A percentile compares a stretch with the other conserved stretches of the same genome.
These are phyloP conservation scores for Termitomyces sp. DNA, from an alignment of 768 basidiomycete genomes.

Conservation along the genomic window DNA sequence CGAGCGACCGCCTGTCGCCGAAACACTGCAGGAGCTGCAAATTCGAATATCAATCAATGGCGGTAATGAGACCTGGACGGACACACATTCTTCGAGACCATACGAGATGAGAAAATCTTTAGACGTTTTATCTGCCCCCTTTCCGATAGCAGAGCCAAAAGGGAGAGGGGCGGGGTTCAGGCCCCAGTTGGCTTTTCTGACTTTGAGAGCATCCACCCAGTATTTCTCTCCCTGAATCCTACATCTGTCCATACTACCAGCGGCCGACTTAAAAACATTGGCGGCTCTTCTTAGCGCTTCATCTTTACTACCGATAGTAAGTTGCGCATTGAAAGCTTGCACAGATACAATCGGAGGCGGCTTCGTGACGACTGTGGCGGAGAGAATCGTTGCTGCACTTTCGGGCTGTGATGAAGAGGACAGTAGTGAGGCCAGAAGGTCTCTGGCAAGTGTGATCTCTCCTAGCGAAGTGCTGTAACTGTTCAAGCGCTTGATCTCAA, in stretches of 20 bases:
- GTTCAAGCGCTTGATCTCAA: conserved; percentile 6
- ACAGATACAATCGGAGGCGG: conserved; percentile 62
- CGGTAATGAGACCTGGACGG: neutral
- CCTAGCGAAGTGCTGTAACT: conserved; percentile 60
- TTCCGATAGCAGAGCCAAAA: conserved; percentile 60
- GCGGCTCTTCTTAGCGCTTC: conserved; percentile 73
- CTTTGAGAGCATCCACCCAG: conserved; percentile 78
- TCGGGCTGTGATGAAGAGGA: conserved; percentile 23
- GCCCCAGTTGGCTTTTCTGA: conserved; percentile 75
- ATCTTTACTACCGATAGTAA: conserved; percentile 76
- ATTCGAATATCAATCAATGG: neutral
- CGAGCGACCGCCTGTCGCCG: conserved; percentile 68
- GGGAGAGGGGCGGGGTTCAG: conserved; percentile 77
- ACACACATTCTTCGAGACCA: conserved; percentile 78
- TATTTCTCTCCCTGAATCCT: conserved; percentile 63
- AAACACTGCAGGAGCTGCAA: conserved; percentile 58
- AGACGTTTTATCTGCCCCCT: conserved; percentile 74
- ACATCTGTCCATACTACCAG: conserved; percentile 61
- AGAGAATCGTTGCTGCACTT: conserved; percentile 30
- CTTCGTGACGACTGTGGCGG: conserved; percentile 63
- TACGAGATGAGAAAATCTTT: conserved; percentile 80
- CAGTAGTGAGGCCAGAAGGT: conserved; percentile 60
- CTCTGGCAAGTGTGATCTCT: conserved; percentile 75
- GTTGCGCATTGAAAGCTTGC: conserved; percentile 66
- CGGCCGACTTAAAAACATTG: conserved; percentile 62